Base-by-base conservation (phyloP, 306 rosid genomes). In the Corylus avellana region DNA sequence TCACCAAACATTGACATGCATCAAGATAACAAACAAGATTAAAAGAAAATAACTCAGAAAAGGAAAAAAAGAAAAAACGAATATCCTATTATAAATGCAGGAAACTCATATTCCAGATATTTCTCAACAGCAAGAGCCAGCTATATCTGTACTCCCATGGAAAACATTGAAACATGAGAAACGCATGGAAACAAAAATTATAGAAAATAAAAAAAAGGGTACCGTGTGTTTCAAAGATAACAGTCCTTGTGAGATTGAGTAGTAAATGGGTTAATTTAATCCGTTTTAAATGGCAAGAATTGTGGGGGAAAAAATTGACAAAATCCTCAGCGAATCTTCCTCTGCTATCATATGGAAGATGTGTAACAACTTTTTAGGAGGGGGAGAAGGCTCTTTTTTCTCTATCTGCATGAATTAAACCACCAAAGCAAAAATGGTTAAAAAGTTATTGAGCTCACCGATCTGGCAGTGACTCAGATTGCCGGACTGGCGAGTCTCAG, bases 271-370 rank as follows among this genome's bases (percentile, higher is more conserved):
- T 50, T 22, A 50, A 80, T 69, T 57, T 80, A 74, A 82, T 77
- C 78, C 66, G 57, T 51, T 62, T 82, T 87, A 47, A 86, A 73
- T 55, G 81, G 51, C 78, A 53, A 66, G 69, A 84, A 87, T 86
- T 82, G 73, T 84, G 66, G 80, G 58, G 46, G 72, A 66, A 83
- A 79, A 77, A 59, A 51, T 54, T 68, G 54, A 77, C 69, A 83
- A 74, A 77, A 76, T 88, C 80, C 75, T 8, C 51, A 86, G 57
- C 64, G 68, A 87, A 87, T 90, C 91, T 86, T 39, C 32, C 63
- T 72, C 55, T 83, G 79, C 79, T 75, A 84, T 83, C 77, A 80
- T 75, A 84, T 49, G 83, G 81, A 84, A 74, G 74, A 75, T 59
- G 42, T 47, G 66, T 72, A 76, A 81, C 74, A 78, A 49, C 78